A percentile compares a stretch with the other conserved stretches of the same genome.
These are phyloP conservation scores for Echinochloa phyllopogon DNA, from an alignment of 176 grass and related monocot species.

Conservation along the genomic window DNA sequence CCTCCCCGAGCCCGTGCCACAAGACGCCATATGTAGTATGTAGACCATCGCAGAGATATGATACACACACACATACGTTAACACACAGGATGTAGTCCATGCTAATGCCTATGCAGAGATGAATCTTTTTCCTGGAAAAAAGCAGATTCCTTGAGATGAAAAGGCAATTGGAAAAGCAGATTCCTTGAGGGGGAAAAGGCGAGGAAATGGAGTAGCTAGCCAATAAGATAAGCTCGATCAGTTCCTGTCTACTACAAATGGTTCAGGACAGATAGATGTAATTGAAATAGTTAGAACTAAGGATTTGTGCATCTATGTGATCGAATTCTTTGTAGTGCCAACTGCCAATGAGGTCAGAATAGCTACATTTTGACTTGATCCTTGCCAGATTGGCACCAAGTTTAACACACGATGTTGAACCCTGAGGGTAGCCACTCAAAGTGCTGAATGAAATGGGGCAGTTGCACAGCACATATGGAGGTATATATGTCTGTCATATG, in stretches of 20 bases:
- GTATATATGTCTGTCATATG: not conserved
- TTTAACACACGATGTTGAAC: not conserved
- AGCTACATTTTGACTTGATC: not conserved
- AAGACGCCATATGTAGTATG: not conserved
- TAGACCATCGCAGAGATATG: not conserved
- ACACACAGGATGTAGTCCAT: not conserved
- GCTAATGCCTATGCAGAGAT: not conserved
- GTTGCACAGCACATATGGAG: not conserved
- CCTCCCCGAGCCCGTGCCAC: constrained; percentile 6
- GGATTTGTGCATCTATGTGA: not conserved
- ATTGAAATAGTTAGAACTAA: not conserved
- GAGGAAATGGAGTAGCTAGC: not conserved
- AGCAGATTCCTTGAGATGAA: not conserved
- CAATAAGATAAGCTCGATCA: not conserved
- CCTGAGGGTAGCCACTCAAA: not conserved
- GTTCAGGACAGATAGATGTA: not conserved
- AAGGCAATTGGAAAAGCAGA: not conserved
- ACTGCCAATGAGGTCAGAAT: not conserved
- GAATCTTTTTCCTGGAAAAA: constrained; percentile 6
- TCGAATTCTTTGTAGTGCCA: not conserved
- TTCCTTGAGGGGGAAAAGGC: not conserved
- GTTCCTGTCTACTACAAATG: not conserved
- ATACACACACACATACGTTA: not conserved
- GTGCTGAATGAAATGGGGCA: not conserved
- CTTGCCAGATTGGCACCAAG: not conserved